Evolutionary conservation across 805 yeast species (phyloP).

Genomic region (Kazachstania psychrophila): DNA sequence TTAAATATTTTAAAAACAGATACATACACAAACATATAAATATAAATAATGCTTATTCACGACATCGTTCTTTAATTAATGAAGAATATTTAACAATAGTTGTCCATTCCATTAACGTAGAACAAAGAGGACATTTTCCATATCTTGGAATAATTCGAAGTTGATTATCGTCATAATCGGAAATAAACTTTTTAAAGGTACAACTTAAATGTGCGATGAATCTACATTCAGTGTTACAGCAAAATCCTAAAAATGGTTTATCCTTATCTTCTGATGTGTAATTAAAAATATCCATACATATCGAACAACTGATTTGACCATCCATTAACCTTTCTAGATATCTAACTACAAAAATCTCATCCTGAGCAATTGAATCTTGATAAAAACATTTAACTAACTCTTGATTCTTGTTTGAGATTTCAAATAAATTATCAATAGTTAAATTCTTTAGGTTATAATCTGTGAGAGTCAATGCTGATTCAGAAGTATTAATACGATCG

Average conservation of each 20-base stretch:
- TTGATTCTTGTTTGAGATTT: slow-evolving; percentile 18
- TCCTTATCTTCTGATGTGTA: slow-evolving; percentile 26
- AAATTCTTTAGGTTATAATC: slow-evolving; percentile 4
- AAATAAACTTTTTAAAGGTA: slow-evolving; percentile 21
- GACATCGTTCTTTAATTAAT: slow-evolving; percentile 8
- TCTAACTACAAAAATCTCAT: slow-evolving; percentile 8
- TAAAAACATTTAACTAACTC: slow-evolving; percentile 24
- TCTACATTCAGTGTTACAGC: slow-evolving; percentile 29
- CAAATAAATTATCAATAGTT: slow-evolving; percentile 10
- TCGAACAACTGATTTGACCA: slow-evolving; percentile 25
- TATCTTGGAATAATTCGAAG: slow-evolving; percentile 20
- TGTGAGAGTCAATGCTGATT: slow-evolving; percentile 5
- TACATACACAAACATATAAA: slow-evolving; percentile 3
- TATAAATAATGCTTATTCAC: background rate
- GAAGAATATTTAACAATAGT: slow-evolving; percentile 22
- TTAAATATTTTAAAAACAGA: slow-evolving; percentile 5
- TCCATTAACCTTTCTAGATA: slow-evolving; percentile 16
- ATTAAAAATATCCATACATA: slow-evolving; percentile 30
- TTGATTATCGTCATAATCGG: background rate
- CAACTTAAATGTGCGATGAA: slow-evolving; percentile 34
- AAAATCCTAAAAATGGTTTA: slow-evolving; percentile 31
- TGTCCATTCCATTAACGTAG: slow-evolving; percentile 22
- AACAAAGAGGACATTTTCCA: slow-evolving; percentile 28
- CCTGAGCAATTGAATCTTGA: slow-evolving; percentile 7
- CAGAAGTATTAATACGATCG: slow-evolving; percentile 1